Evolutionary conservation across 75 land plant genomes (phyloP).

Genomic region (Picea glauca): DNA sequence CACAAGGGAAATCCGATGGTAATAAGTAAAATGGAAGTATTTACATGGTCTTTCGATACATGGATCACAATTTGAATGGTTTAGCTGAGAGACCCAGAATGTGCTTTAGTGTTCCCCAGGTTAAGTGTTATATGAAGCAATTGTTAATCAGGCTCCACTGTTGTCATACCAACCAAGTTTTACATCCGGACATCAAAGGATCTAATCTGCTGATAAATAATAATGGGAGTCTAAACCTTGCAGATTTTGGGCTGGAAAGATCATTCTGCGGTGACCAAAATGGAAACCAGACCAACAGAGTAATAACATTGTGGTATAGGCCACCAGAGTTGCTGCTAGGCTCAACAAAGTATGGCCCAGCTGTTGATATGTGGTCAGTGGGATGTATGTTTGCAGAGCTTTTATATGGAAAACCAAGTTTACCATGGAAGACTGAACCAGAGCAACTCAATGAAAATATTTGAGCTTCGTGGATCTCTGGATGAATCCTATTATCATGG

Average conservation of each 20-base stretch:
- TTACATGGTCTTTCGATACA: constrained; percentile 97
- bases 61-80: constrained; percentile 98
- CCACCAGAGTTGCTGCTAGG: constrained; percentile 96
- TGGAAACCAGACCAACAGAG: constrained; percentile 80
- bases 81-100: constrained; percentile 92
- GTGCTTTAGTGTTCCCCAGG: constrained; percentile 84
- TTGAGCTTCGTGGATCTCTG: too few species aligned
- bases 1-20: constrained; percentile 33
- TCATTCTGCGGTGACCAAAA: constrained; percentile 78
- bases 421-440: constrained; percentile 83
- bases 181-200: constrained; percentile 92
- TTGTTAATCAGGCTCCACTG: constrained; percentile 90
- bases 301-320: constrained; percentile 94
- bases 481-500: too few species aligned
- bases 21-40: constrained; percentile 88
- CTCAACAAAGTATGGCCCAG: constrained; percentile 88
- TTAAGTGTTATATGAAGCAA: constrained; percentile 50
- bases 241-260: constrained; percentile 95
- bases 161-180: constrained; percentile 94
- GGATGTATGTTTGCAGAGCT: constrained; percentile 91
- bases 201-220: constrained; percentile 93
- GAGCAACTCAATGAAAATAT: too few species aligned
- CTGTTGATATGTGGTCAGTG: constrained; percentile 45
- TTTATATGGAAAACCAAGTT: constrained; percentile 80
- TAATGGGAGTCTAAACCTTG: constrained; percentile 90